These are phyloP conservation scores for Didymosphaeria variabile DNA, from an alignment of 2,329 filamentous ascomycete genomes.

Conservation along the genomic window DNA sequence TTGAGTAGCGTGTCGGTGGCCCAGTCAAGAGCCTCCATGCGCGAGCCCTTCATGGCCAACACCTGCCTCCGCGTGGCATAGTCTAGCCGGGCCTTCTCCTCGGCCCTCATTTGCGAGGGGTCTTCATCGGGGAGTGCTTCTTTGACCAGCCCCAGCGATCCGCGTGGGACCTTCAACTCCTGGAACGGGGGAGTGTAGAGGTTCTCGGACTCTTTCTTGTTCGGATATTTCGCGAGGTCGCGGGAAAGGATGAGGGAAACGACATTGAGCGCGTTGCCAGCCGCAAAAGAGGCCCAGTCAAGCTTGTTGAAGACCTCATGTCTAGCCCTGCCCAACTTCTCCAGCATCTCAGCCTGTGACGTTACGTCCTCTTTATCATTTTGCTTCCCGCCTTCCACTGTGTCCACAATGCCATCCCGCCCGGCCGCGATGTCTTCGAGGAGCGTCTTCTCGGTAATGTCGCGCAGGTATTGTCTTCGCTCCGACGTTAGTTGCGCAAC, in stretches of 20 bases:
- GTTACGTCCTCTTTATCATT: slow-evolving; percentile 53
- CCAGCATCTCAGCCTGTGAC: slow-evolving; percentile 42
- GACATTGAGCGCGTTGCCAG: slow-evolving; percentile 44
- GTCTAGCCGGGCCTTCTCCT: slow-evolving; percentile 42
- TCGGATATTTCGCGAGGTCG: slow-evolving; percentile 37
- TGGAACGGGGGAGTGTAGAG: slow-evolving; percentile 43
- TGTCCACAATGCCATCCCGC: slow-evolving; percentile 52
- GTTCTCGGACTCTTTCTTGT: slow-evolving; percentile 24
- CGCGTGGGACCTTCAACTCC: slow-evolving; percentile 48
- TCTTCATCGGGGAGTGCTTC: slow-evolving; percentile 32
- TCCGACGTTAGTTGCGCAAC: slow-evolving; percentile 81
- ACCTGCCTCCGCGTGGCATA: slow-evolving; percentile 52
- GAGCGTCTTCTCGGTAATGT: slow-evolving; percentile 77
- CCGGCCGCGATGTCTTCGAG: slow-evolving; percentile 69
- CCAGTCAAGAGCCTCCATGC: slow-evolving; percentile 77
- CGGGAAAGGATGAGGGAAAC: slow-evolving; percentile 42
- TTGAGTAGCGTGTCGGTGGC: slow-evolving; percentile 77
- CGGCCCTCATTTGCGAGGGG: slow-evolving; percentile 16
- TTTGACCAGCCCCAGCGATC: slow-evolving; percentile 40
- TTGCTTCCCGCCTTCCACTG: slow-evolving; percentile 55
- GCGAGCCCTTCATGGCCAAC: slow-evolving; percentile 72
- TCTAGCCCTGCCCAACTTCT: slow-evolving; percentile 52
- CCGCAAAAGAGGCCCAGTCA: slow-evolving; percentile 42
- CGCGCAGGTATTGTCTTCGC: slow-evolving; percentile 78
- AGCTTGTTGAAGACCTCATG: slow-evolving; percentile 54